Percentiles rank a stretch among this genome's conserved stretches.
Evolutionary conservation across 1,284 basidiomycete genomes (phyloP).

Genomic region (Mycosarcoma maydis): DNA sequence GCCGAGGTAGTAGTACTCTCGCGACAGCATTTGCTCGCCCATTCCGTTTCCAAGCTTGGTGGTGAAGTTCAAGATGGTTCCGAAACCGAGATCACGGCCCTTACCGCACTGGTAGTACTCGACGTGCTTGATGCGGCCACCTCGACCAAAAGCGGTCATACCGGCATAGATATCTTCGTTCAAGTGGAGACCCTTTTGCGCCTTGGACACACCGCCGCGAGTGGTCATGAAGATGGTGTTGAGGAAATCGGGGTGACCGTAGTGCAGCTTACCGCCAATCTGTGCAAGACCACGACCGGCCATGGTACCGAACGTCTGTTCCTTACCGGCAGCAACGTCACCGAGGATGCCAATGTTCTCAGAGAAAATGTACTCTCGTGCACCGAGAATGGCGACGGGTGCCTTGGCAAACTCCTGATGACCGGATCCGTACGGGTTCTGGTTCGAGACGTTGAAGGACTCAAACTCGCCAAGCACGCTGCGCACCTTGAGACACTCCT

Average conservation of each 20-base stretch:
- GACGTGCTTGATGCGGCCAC: constrained; percentile 97
- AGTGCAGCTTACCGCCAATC: constrained; percentile 98
- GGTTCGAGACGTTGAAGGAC: constrained; percentile 83
- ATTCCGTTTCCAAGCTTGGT: constrained; percentile 99
- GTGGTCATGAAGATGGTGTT: constrained; percentile 98
- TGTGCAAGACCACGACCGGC: constrained; percentile 92
- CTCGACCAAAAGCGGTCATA: constrained; percentile 97
- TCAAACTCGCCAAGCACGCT: constrained; percentile 99
- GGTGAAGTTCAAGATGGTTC: constrained; percentile 98
- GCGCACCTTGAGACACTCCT: constrained; percentile 98
- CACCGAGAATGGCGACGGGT: constrained; percentile 96
- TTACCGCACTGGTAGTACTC: constrained; percentile 98
- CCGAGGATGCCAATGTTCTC: constrained; percentile 99
- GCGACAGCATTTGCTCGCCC: constrained; percentile 99
- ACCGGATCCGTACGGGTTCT: constrained; percentile 88
- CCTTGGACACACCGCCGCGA: constrained; percentile 97
- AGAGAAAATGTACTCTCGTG: constrained; percentile 99
- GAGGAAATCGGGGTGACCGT: constrained; percentile 98
- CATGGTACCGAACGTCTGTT: constrained; percentile 98
- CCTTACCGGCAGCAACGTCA: constrained; percentile 97
- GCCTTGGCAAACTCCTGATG: constrained; percentile 75
- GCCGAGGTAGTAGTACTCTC: constrained; percentile 98
- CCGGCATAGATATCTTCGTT: constrained; percentile 99
- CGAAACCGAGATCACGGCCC: constrained; percentile 97
- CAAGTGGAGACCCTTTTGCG: constrained; percentile 95